phyloP scores from a whole-genome alignment of 1,139 yeast species.

The Debaryomycetaceae sp. region DNA sequence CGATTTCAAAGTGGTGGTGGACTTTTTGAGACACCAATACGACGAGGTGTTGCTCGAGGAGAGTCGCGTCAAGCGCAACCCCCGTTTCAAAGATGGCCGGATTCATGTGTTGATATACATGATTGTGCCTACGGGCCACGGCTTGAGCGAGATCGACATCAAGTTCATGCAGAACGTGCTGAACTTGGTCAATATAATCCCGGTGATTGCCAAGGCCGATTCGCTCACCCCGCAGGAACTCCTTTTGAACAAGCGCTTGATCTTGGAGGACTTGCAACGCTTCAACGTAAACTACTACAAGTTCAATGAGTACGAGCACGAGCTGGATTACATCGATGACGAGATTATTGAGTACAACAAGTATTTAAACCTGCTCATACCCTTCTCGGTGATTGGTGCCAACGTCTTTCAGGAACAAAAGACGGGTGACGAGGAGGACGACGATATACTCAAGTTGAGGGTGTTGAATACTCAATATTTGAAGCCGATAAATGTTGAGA shows the following conservation, averaged over 20 bases:
- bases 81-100: slow-evolving; percentile 45
- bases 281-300: slow-evolving; percentile 40
- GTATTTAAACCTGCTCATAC: slow-evolving; percentile 38
- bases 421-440: slow-evolving; percentile 29
- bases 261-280: slow-evolving; percentile 39
- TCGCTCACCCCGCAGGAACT: slow-evolving; percentile 36
- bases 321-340: slow-evolving; percentile 44
- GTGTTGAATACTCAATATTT: slow-evolving; percentile 31
- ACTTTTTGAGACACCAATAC: slow-evolving; percentile 46
- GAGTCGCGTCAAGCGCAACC: slow-evolving; percentile 43
- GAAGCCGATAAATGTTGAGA: slow-evolving; percentile 47
- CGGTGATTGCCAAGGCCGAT: slow-evolving; percentile 41
- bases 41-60: slow-evolving; percentile 49
- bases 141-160: slow-evolving; percentile 39
- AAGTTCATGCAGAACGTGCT: slow-evolving; percentile 38
- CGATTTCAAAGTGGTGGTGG: slow-evolving; percentile 42
- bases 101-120: slow-evolving; percentile 44
- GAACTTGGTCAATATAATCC: slow-evolving; percentile 40
- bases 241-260: slow-evolving; percentile 31
- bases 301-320: slow-evolving; percentile 48
- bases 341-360: slow-evolving; percentile 47
- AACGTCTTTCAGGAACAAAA: slow-evolving; percentile 40
- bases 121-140: slow-evolving; percentile 48
- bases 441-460: slow-evolving; percentile 35
- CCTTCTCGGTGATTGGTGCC: slow-evolving; percentile 43